Evolutionary conservation across 345 rosid genomes (phyloP).

Genomic region (Populus simonii): DNA sequence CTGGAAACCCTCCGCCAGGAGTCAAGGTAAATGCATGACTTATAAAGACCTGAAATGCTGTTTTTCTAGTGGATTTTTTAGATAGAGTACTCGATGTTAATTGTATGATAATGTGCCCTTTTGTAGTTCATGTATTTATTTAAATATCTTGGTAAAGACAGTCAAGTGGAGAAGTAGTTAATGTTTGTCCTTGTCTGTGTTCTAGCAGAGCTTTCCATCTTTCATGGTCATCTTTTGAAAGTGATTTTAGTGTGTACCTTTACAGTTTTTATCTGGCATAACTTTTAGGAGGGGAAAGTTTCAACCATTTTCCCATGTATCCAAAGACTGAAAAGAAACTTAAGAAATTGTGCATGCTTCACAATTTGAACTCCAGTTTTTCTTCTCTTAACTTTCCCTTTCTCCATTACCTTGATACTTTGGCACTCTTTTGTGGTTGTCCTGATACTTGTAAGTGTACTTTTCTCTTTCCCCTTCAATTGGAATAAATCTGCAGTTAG

Average conservation of each 20-base stretch:
- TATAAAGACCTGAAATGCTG: background rate
- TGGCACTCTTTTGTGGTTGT: background rate
- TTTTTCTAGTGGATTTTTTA: background rate
- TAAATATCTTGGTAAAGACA: background rate
- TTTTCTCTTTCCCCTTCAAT: background rate
- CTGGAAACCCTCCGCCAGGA: slow-evolving; percentile 47
- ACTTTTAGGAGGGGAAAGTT: background rate
- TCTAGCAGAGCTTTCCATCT: background rate
- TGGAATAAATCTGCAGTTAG: background rate
- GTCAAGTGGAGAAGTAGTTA: background rate
- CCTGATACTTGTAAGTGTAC: background rate
- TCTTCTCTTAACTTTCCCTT: background rate
- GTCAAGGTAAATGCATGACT: slow-evolving; percentile 42
- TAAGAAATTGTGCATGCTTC: background rate
- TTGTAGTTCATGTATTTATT: background rate
- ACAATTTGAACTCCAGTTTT: background rate
- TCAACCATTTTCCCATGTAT: background rate
- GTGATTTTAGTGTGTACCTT: background rate
- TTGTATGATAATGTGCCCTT: background rate
- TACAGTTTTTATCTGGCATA: background rate
- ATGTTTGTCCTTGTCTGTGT: background rate
- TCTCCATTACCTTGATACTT: too few relatives aligned
- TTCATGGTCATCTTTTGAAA: background rate
- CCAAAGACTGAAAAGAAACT: background rate
- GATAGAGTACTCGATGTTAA: background rate